A percentile compares a stretch with the other conserved stretches of the same genome.
Evolutionary conservation across 2,329 filamentous ascomycete species (phyloP).

Genomic region (Colletotrichum spaethianum): DNA sequence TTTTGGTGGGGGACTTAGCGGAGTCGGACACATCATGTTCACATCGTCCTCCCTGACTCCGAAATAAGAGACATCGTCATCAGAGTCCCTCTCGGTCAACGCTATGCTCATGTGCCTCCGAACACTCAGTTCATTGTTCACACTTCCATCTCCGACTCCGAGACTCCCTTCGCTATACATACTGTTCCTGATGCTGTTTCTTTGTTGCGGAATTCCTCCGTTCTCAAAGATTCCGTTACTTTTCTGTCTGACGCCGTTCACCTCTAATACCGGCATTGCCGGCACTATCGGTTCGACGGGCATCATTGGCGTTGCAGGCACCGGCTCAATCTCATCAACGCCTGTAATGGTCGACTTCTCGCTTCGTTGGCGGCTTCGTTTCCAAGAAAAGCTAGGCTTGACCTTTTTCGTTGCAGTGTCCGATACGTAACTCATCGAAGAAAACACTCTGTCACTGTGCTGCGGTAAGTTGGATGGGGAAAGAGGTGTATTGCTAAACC

Average conservation of each 20-base stretch:
- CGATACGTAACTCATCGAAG: constrained; percentile 19
- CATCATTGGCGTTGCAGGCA: neutral
- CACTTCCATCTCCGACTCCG: neutral
- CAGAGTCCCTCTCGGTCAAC: constrained; percentile 36
- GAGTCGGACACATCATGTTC: constrained; percentile 27
- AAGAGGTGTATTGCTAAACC: neutral
- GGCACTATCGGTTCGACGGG: neutral
- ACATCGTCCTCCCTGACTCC: constrained; percentile 26
- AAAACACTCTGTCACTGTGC: constrained; percentile 1
- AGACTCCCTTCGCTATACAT: constrained; percentile 11
- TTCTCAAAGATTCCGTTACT: neutral
- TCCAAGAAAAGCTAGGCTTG: constrained; percentile 28
- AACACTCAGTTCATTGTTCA: constrained; percentile 11
- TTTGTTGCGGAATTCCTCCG: neutral
- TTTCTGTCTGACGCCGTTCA: constrained; percentile 4
- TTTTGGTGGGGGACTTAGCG: constrained; percentile 34
- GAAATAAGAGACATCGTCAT: constrained; percentile 35
- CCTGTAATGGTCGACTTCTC: constrained; percentile 15
- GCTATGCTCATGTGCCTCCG: constrained; percentile 28
- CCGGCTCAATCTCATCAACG: constrained; percentile 29
- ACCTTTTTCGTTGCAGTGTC: constrained; percentile 24
- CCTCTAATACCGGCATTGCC: constrained; percentile 6
- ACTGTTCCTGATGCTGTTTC: constrained; percentile 17
- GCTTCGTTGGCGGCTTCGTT: constrained; percentile 23
- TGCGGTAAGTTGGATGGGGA: too few species aligned